phyloP scores from a whole-genome alignment of 352 stramenopile species.

The Globisporangium solare region DNA sequence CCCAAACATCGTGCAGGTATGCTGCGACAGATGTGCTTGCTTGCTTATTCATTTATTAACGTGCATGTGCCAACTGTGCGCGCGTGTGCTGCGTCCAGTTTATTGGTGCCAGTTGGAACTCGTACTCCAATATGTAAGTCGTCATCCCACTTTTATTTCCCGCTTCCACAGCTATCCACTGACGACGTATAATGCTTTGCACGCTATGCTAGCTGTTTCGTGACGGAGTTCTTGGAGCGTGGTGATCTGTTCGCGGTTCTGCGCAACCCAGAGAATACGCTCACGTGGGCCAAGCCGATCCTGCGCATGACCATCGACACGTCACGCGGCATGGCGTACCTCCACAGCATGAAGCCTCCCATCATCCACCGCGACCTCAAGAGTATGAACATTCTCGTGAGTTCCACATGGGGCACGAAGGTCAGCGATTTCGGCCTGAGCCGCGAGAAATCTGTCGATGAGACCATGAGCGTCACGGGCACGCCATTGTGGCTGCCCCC shows the following conservation, averaged over 20 bases:
- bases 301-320: slow-evolving; percentile 88
- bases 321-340: slow-evolving; percentile 95
- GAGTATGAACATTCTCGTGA: slow-evolving; percentile 89
- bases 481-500: slow-evolving; percentile 81
- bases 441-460: slow-evolving; percentile 93
- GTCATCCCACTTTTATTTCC: slow-evolving; percentile 1
- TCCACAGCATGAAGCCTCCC: slow-evolving; percentile 96
- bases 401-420: slow-evolving; percentile 87
- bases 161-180: background rate
- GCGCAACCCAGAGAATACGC: slow-evolving; percentile 71
- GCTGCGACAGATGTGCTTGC: background rate
- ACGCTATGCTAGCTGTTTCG: slow-evolving; percentile 66
- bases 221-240: slow-evolving; percentile 84
- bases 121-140: slow-evolving; percentile 88
- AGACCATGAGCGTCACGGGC: slow-evolving; percentile 91
- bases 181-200: slow-evolving; percentile 5
- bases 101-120: slow-evolving; percentile 89
- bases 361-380: slow-evolving; percentile 99
- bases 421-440: slow-evolving; percentile 98
- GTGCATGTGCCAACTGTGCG: background rate
- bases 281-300: slow-evolving; percentile 85
- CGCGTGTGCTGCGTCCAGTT: slow-evolving; percentile 35
- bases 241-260: slow-evolving; percentile 81
- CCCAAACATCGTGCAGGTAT: slow-evolving; percentile 81
- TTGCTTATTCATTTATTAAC: background rate